Base-by-base conservation (phyloP, 1,284 basidiomycete genomes). In the Cryptococcus sp. region DNA sequence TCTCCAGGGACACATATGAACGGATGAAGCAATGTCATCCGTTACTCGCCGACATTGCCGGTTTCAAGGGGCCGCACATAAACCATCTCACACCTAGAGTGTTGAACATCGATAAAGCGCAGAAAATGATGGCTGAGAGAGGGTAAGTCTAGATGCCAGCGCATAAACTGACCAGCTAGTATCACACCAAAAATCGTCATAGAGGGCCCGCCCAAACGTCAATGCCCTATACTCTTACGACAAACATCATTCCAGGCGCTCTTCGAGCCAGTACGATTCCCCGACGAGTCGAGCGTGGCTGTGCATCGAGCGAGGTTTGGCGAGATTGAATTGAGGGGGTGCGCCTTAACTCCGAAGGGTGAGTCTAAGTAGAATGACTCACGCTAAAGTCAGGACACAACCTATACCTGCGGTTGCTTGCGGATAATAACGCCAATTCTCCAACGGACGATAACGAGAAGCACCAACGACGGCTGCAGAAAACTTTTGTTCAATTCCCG, bases 11-110 rank as follows among this genome's bases (percentile, higher is more conserved):
- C 8, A 63, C 67, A 38, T 81, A 81, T 59, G 58, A 66, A 10
- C 55, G 65, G 52, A 68, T 81, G 54, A 68, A 70, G n/a, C 55
- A 40, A 3, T 68, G 67, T 5, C 77, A 79, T 54, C 70, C 78
- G 1, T 63, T 81, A 5, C 70, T 80, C 3, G 80, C 80, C 10
- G 80, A 81, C 60, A 78, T 80, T 47, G 76, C 69, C 13, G 73
- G 71, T 16, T 81, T 81, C 68, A 64, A 68, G 39, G 78, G 78
- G 19, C 79, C 79, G 13, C 80, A 81, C 59, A 80, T 81, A 68
- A 81, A 81, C 58, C 80, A 80, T 61, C 67, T 81, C n/a, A 81
- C 79, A 7, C 80, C 79, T 16, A 59, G 79, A 16, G 78, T 79
- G 23, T 60, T 81, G 25, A 78, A 80, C 57, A 80, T 81, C 47